Evolutionary conservation across 352 stramenopile genomes (phyloP).

Genomic region (Thalassiosira exigua): DNA sequence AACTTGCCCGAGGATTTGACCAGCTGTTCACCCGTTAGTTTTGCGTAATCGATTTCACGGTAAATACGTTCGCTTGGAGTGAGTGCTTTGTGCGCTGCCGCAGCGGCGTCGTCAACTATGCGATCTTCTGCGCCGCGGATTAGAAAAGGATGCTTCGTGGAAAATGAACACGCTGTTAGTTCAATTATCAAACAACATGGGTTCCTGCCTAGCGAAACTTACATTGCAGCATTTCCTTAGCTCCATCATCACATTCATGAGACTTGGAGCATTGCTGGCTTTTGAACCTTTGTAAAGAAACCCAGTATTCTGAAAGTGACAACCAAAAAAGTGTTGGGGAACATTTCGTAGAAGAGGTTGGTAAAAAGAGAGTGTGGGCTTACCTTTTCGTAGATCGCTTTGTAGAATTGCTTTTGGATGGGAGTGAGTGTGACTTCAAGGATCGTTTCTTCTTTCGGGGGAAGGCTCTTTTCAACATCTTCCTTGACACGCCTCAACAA

Average conservation of each 20-base stretch:
- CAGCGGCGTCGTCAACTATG: slow-evolving; percentile 80
- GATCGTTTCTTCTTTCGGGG: slow-evolving; percentile 98
- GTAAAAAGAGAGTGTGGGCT: too few species aligned
- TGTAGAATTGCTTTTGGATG: slow-evolving; percentile 95
- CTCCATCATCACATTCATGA: slow-evolving; percentile 99
- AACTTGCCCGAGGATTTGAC: slow-evolving; percentile 93
- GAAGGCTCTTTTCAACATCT: slow-evolving; percentile 98
- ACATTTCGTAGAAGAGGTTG: too few species aligned
- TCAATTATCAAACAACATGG: neutral
- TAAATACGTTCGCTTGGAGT: slow-evolving; percentile 44
- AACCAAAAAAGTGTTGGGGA: too few species aligned
- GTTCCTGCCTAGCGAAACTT: slow-evolving; percentile 16
- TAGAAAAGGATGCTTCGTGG: slow-evolving; percentile 93
- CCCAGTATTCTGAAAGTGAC: slow-evolving; percentile 81
- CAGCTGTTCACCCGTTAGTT: slow-evolving; percentile 82
- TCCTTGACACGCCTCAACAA: slow-evolving; percentile 97
- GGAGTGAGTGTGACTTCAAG: slow-evolving; percentile 97
- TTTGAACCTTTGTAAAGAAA: slow-evolving; percentile 84
- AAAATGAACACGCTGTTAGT: slow-evolving; percentile 1
- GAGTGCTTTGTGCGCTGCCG: slow-evolving; percentile 9
- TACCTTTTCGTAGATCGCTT: slow-evolving; percentile 89
- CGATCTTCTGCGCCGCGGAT: slow-evolving; percentile 96
- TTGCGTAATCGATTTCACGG: slow-evolving; percentile 64
- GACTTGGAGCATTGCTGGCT: slow-evolving; percentile 80
- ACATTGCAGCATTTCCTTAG: slow-evolving; percentile 97